Conservation (phyloP, 2,329 filamentous ascomycete genomes). For the Pseudocercospora eumusae region DNA sequence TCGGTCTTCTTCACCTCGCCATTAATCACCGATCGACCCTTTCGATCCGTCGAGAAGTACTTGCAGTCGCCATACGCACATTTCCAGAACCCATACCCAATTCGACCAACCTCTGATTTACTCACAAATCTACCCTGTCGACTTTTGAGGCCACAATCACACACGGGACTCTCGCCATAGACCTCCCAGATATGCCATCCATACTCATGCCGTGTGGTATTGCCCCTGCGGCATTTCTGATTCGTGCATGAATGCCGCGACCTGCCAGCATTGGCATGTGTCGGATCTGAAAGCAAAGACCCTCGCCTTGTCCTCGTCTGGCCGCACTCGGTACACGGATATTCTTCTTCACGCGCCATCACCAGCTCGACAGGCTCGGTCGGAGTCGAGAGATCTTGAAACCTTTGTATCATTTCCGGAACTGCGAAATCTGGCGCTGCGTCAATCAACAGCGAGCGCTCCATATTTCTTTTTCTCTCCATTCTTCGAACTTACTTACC, state of each 20-base stretch:
- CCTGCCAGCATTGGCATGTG: constrained; percentile 16
- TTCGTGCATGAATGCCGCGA: constrained; percentile 26
- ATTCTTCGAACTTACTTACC: neutral
- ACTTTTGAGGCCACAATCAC: constrained; percentile 27
- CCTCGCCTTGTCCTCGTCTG: constrained; percentile 18
- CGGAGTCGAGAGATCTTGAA: constrained; percentile 5
- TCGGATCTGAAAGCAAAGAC: constrained; percentile 21
- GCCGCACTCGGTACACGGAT: constrained; percentile 26
- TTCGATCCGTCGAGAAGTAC: constrained; percentile 27
- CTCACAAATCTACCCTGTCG: constrained; percentile 14
- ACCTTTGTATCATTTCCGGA: constrained; percentile 21
- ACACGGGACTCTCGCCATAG: constrained; percentile 25
- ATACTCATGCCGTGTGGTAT: constrained; percentile 15
- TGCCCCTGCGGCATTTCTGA: constrained; percentile 20
- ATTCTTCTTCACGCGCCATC: constrained; percentile 19
- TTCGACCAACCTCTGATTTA: neutral
- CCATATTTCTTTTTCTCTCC: neutral
- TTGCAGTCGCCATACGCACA: constrained; percentile 27
- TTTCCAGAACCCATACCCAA: constrained; percentile 27
- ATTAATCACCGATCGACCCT: constrained; percentile 24
- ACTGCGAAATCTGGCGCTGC: constrained; percentile 19
- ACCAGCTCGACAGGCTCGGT: neutral
- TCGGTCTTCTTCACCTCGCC: constrained; percentile 24
- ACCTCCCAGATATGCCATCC: constrained; percentile 25
- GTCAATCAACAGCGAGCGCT: neutral